Percentiles rank a stretch among this genome's conserved stretches.
phyloP scores from a whole-genome alignment of 805 yeast species.

The Candida parachauliodes region DNA sequence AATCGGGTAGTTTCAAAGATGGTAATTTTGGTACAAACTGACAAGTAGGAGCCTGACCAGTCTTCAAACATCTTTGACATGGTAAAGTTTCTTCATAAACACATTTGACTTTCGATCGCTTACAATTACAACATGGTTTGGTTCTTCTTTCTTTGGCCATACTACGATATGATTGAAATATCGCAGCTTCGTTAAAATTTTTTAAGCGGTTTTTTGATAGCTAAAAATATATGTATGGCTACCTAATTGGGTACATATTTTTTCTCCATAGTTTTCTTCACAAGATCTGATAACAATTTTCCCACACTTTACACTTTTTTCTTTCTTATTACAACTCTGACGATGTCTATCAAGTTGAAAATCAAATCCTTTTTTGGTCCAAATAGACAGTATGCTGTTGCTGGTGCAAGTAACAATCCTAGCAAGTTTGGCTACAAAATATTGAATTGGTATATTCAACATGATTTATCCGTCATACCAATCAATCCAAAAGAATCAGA shows the following conservation, averaged over 20 bases:
- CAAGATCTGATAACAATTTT: background rate
- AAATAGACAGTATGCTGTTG: slow-evolving; percentile 54
- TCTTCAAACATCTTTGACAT: slow-evolving; percentile 55
- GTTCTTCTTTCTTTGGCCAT: slow-evolving; percentile 40
- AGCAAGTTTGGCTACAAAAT: slow-evolving; percentile 69
- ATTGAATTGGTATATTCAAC: slow-evolving; percentile 60
- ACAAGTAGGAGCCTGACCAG: slow-evolving; percentile 45
- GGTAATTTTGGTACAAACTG: slow-evolving; percentile 56
- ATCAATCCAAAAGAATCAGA: slow-evolving; percentile 54
- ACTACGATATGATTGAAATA: too few species aligned
- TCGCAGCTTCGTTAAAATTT: too few species aligned
- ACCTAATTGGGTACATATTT: background rate
- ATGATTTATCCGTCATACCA: slow-evolving; percentile 58
- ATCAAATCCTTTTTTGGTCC: slow-evolving; percentile 49
- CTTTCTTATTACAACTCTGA: too few species aligned
- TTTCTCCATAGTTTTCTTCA: slow-evolving; percentile 1
- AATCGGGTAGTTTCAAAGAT: slow-evolving; percentile 27
- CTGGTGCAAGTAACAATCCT: slow-evolving; percentile 68
- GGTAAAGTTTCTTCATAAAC: slow-evolving; percentile 45
- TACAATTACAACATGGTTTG: slow-evolving; percentile 63
- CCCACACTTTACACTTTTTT: slow-evolving; percentile 1
- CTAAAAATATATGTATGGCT: too few species aligned
- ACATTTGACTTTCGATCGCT: slow-evolving; percentile 62
- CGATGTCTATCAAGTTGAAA: slow-evolving; percentile 37
- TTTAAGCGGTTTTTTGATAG: too few species aligned